These are phyloP conservation scores for Ceratocystis smalleyi DNA, from an alignment of 2,329 filamentous ascomycete species.

Conservation along the genomic window DNA sequence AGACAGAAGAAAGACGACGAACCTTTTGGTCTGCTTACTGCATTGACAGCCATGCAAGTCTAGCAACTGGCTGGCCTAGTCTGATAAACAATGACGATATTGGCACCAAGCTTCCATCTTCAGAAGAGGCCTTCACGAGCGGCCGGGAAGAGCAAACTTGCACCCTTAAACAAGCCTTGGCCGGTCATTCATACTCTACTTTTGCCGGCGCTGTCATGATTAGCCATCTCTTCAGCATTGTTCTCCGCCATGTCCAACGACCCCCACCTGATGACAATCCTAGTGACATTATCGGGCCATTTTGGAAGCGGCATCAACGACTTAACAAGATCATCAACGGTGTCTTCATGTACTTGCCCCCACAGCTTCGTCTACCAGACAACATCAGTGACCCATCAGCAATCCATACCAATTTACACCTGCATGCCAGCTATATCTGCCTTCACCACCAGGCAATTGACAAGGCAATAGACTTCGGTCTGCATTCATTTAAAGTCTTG, in stretches of 20 bases:
- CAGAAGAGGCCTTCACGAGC: constrained; percentile 58
- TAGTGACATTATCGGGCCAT: constrained; percentile 58
- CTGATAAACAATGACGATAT: constrained; percentile 62
- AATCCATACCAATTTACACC: constrained; percentile 72
- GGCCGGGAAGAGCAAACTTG: constrained; percentile 47
- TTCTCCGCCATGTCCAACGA: constrained; percentile 66
- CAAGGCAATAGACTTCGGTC: constrained; percentile 53
- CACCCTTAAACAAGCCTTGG: constrained; percentile 49
- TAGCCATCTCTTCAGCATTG: constrained; percentile 64
- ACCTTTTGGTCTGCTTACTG: constrained; percentile 79
- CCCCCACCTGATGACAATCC: constrained; percentile 52
- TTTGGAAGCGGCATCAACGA: constrained; percentile 72
- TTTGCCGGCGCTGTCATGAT: constrained; percentile 60
- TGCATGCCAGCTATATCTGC: constrained; percentile 78
- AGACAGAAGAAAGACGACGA: constrained; percentile 58
- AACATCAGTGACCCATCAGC: constrained; percentile 55
- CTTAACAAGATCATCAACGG: constrained; percentile 70
- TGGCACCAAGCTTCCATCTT: constrained; percentile 62
- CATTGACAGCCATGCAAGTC: constrained; percentile 69
- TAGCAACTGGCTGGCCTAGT: constrained; percentile 84
- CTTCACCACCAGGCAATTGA: constrained; percentile 79
- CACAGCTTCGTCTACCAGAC: constrained; percentile 53
- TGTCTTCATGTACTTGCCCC: constrained; percentile 63
- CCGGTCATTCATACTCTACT: constrained; percentile 47
- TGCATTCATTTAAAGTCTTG: constrained; percentile 45